Percentiles rank a stretch among this genome's conserved stretches.
Evolutionary conservation across 192 early-diverging fungal species (phyloP).

Genomic region (Coemansia sp.): DNA sequence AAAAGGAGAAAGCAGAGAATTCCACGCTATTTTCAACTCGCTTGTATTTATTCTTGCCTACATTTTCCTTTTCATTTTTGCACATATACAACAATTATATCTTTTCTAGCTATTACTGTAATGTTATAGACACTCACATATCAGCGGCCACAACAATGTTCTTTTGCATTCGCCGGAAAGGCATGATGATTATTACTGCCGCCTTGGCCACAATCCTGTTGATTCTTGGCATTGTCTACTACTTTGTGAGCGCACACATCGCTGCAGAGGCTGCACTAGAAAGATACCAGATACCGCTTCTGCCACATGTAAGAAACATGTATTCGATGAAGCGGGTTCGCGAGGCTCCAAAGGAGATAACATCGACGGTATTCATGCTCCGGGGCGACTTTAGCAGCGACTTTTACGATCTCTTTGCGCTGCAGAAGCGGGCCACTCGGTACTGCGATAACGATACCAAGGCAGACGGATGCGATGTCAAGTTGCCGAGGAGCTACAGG

Average conservation of each 20-base stretch:
- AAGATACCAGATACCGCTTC: not conserved
- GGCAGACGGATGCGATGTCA: not conserved
- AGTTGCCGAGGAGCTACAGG: not conserved
- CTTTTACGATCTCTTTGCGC: not conserved
- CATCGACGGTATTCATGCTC: not conserved
- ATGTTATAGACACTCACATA: too few relatives aligned
- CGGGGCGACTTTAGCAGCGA: conserved; percentile 6
- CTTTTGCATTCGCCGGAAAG: too few relatives aligned
- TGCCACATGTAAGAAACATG: not conserved
- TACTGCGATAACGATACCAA: conserved; percentile 6
- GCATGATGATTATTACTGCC: too few relatives aligned
- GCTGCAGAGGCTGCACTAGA: not conserved
- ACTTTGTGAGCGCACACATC: not conserved
- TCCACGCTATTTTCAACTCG: too few relatives aligned
- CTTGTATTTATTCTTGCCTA: too few relatives aligned
- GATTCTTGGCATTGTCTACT: not conserved
- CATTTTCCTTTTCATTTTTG: too few relatives aligned
- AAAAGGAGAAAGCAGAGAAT: too few relatives aligned
- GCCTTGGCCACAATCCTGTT: not conserved
- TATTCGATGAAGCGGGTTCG: not conserved
- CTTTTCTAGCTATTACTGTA: too few relatives aligned
- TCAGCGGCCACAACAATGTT: too few relatives aligned
- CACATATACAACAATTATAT: too few relatives aligned
- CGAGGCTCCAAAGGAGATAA: not conserved
- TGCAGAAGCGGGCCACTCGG: not conserved